Base-by-base conservation (phyloP, 108 stramenopile genomes). In the Cyclotella atomus region DNA sequence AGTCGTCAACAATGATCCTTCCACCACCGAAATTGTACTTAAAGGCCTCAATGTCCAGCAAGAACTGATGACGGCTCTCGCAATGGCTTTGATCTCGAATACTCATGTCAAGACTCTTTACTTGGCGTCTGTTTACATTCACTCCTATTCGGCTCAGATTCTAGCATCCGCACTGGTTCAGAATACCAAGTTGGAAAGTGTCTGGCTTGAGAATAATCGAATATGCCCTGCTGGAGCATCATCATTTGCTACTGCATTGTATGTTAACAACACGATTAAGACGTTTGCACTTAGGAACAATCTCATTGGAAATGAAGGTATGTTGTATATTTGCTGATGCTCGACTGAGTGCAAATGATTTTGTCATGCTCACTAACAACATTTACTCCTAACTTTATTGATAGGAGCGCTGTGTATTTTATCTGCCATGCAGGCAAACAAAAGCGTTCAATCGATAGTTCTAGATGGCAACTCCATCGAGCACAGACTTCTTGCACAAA, bases 51-150 rank as follows among this genome's bases (percentile, higher is more conserved):
- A 35, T 24, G 6, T 61, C 7, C 36, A 19, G 20, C 60, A 35
- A 17, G 60, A 61, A 7, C 6, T 61, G 36, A 35, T 61, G 16
- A 61, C 60, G 7, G 25, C 60, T 21, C 60, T 61, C 23, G n/a
- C 38, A 21, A 61, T 61, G 60, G 60, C 36, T 3, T 36, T 61
- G 23, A 61, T 61, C 27, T 61, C 60, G 10, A 61, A 61, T 24
- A 61, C 60, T 16, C 60, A 61, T 41, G 60, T 61, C 38, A 61
- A 61, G 24, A 36, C 21, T 0, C 34, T 61, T 6, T 61, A 8
- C 36, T 61, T 61, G 21, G 60, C 36, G 21, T 61, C 60, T 6
- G 30, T 41, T 4, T 14, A 24, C 20, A 41, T 38, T 0, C 60
- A 20, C 21, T 61, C 60, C 1, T 21, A 61, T 20, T 27, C 28